Base-by-base conservation (phyloP, 345 rosid genomes). In the Hibiscus mutabilis region DNA sequence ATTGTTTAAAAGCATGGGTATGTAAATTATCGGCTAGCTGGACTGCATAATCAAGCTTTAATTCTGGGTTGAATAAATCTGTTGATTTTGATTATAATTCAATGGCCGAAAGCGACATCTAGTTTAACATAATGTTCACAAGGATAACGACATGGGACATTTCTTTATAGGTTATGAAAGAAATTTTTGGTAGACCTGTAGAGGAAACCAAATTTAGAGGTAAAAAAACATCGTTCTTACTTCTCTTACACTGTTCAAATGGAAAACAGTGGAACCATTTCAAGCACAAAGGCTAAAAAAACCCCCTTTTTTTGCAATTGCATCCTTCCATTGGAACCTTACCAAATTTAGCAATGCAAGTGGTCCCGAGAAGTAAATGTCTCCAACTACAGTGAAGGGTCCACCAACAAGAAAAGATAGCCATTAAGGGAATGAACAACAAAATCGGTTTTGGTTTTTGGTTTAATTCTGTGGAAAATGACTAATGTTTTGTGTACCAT, bases 101-200 rank as follows among this genome's bases (percentile, higher is more conserved):
- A 66, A 46, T 66, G 33, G 22, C 56, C 37, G 56, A 66, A 66
- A 24, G 70, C 15, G 60, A 55, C 47, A 25, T 66, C 33, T 24
- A 25, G 21, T 15, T 44, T 46, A 11, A 64, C 51, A 37, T 19
- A 19, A 63, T 19, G 0, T 63, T 63, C 47, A 61, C 18, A 33
- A 15, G 6, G 65, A 16, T 55, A 37, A 37, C 10, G 10, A 37
- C 42, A 37, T 37, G 42, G 42, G 10, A 0, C 42, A 37, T 8
- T 37, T 37, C 42, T 37, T 37, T 37, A 37, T 11, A 55, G 59
- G 59, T 10, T 21, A 9, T 19, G 59, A 11, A 55, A 55, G 27
- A 42, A 55, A 27, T 3, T 3, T 61, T 16, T 31, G 44, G 22
- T 29, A 60, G 22, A 60, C 37, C 42, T 7, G 1, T 16, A 16